Percentiles rank a stretch among this genome's conserved stretches.
Conservation (phyloP, 1,284 basidiomycete species). For the Fomitopsis palustris region DNA sequence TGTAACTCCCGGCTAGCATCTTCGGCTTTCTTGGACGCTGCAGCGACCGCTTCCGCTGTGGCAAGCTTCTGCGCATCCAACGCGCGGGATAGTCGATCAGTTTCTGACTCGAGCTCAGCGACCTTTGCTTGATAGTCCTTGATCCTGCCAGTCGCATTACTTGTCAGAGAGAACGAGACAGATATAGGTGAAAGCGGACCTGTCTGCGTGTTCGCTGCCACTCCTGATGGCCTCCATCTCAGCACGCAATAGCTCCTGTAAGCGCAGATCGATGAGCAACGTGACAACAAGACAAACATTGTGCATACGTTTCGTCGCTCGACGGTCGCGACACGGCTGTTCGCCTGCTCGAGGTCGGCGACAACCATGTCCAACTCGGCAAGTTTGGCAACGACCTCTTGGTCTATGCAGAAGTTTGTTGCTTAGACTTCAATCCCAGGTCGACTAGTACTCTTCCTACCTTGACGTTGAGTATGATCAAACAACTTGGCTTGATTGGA, state of each 20-base stretch:
- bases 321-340: slow-evolving; percentile 86
- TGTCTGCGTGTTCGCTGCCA: slow-evolving; percentile 73
- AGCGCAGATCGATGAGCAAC: neutral
- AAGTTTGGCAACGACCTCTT: slow-evolving; percentile 85
- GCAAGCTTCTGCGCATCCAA: slow-evolving; percentile 68
- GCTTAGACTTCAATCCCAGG: neutral
- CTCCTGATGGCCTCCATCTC: slow-evolving; percentile 89
- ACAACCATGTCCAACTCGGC: slow-evolving; percentile 92
- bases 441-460: slow-evolving; percentile 34
- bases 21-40: slow-evolving; percentile 52
- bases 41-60: slow-evolving; percentile 47
- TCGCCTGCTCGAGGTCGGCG: slow-evolving; percentile 90
- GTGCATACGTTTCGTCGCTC: slow-evolving; percentile 85
- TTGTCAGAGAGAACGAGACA: neutral
- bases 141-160: slow-evolving; percentile 42
- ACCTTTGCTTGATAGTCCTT: slow-evolving; percentile 71
- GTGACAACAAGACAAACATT: neutral
- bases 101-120: slow-evolving; percentile 70
- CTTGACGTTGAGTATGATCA: slow-evolving; percentile 85
- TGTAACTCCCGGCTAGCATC: slow-evolving; percentile 61
- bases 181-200: slow-evolving; percentile 40
- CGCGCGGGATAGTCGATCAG: slow-evolving; percentile 61
- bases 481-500: slow-evolving; percentile 88
- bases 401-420: slow-evolving; percentile 52
- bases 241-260: slow-evolving; percentile 86